Base-by-base conservation (phyloP, 495 filamentous ascomycete species). In the Aspergillus cavernicola region DNA sequence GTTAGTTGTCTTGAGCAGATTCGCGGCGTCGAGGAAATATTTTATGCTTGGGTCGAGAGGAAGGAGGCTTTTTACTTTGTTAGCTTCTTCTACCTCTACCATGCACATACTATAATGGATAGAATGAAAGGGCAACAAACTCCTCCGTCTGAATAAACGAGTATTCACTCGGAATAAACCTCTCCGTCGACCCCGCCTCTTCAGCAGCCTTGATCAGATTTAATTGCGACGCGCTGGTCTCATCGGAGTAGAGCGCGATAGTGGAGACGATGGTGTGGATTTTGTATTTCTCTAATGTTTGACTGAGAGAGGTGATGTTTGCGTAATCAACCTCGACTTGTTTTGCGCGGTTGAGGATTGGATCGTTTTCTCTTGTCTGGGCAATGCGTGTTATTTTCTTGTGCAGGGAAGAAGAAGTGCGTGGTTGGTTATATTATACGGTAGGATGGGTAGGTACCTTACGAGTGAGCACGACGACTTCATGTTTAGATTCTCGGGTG, bases 201-300 rank as follows among this genome's bases (percentile, higher is more conserved):
- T 74, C 76, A 1, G 79, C 78, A 10, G 78, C 79, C 12, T 62
- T 62, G 43, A 82, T 79, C 11, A 84, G 64, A 24, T 79, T 70
- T 16, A 72, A n/a, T 39, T 73, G 70, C 10, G 69, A 62, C 32
- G 62, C 57, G 37, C 67, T 68, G 6, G 61, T 60, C 31, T 66
- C 67, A 6, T 67, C 61, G 6, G 60, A 60, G 37, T 66, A 52
- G 24, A 79, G 67, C 15, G 57, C 53, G 22, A 84, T 68, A 18
- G 70, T 57, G 0, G 79, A 84, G 43, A 84, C 76, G 33, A 82
- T 60, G 0, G 77, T 80, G 49, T 81, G 67, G 16, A 83, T 60
- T 2, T 70, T 69, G 59, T 78, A 60, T 43, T 63, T 58, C 45
- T 80, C 73, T 4, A 84, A 70, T 3, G 55, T 52, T 26, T 64